Conservation (phyloP, 228 moss, liverwort and hornwort genomes). For the Sphagnum magellanicum region DNA sequence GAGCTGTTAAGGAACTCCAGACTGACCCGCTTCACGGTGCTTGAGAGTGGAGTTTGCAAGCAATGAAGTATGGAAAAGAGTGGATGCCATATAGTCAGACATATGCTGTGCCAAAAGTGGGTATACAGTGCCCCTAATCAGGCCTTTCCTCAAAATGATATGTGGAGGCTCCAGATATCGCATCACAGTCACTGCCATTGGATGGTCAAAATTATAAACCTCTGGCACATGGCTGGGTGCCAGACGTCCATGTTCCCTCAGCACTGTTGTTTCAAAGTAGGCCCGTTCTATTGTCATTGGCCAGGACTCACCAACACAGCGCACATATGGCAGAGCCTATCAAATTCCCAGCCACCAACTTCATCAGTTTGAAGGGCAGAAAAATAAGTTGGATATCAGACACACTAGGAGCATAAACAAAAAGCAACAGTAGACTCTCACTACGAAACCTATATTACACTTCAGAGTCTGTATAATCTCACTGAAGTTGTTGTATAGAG, state of each 20-base stretch:
- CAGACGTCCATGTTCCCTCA: conserved; percentile 43
- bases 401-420: background rate
- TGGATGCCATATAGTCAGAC: conserved; percentile 68
- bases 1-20: background rate
- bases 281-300: conserved; percentile 93
- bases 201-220: conserved; percentile 79
- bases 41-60: conserved; percentile 59
- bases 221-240: conserved; percentile 60
- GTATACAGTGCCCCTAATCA: conserved; percentile 71
- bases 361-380: background rate
- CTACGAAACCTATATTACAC: no score
- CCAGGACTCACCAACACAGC: conserved; percentile 98
- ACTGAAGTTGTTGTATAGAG: no score
- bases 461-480: no score
- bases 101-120: conserved; percentile 76
- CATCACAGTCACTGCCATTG: conserved; percentile 83
- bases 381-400: background rate
- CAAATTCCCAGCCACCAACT: background rate
- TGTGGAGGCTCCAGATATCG: conserved; percentile 84
- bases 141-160: conserved; percentile 76
- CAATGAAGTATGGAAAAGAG: conserved; percentile 75
- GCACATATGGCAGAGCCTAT: conserved; percentile 82
- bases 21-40: conserved; percentile 54
- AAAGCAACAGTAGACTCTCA: no score
- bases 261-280: conserved; percentile 69